phyloP scores from a whole-genome alignment of 106 monocot species.

The Dioscorea zingiberensis region DNA sequence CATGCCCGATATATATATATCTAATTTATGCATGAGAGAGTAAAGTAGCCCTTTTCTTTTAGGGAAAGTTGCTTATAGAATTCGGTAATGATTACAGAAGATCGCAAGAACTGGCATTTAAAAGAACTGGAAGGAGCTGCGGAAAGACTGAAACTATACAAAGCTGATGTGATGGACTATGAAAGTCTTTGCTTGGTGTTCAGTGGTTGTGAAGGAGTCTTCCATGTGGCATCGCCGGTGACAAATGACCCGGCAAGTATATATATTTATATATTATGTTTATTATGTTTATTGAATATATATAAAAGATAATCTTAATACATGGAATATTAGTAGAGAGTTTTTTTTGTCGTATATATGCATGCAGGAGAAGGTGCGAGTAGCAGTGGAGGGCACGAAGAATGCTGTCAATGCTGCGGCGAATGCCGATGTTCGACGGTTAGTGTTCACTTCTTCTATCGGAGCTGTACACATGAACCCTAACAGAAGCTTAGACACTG shows the following conservation, averaged over 20 bases:
- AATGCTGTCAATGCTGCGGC: constrained; percentile 29
- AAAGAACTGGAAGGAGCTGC: constrained; percentile 36
- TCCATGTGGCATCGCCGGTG: constrained; percentile 51
- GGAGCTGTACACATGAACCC: constrained; percentile 54
- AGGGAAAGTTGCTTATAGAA: too few species aligned
- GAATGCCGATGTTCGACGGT: constrained; percentile 25
- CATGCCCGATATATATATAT: too few species aligned
- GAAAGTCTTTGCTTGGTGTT: constrained; percentile 26
- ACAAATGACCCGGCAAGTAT: constrained; percentile 37
- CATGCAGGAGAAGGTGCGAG: constrained; percentile 26
- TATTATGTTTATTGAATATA: neutral
- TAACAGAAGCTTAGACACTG: constrained; percentile 11
- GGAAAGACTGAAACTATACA: constrained; percentile 26
- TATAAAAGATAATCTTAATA: too few species aligned
- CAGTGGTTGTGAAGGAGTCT: constrained; percentile 43
- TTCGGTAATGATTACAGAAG: constrained; percentile 7
- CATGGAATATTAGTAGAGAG: neutral
- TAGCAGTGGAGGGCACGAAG: constrained; percentile 30
- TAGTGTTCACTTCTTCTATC: constrained; percentile 51
- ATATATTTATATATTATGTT: neutral
- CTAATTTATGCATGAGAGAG: too few species aligned
- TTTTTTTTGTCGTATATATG: neutral
- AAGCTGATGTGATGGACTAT: constrained; percentile 35
- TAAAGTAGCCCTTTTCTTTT: too few species aligned
- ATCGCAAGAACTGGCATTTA: constrained; percentile 36